A percentile compares a stretch with the other conserved stretches of the same genome.
These are phyloP conservation scores for Solanum microdontum DNA, from an alignment of 257 asterid species.

Conservation along the genomic window DNA sequence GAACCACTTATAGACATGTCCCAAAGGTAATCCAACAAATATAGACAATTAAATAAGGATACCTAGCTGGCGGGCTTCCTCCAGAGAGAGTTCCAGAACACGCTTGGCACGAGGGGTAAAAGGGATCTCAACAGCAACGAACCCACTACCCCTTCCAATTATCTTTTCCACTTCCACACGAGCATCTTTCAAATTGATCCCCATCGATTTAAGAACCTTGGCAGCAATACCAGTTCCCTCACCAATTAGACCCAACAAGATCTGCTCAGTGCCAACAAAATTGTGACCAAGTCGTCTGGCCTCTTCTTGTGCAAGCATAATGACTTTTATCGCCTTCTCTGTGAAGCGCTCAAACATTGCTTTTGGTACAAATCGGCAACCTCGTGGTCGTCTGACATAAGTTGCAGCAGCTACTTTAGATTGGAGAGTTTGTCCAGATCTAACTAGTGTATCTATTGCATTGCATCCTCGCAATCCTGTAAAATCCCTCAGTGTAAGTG, in stretches of 20 bases:
- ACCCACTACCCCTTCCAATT: constrained; percentile 96
- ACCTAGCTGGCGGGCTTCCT: constrained; percentile 99
- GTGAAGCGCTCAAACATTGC: constrained; percentile 99
- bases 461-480: constrained; percentile 68
- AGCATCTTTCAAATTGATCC: constrained; percentile 91
- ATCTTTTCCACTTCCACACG: constrained; percentile 98
- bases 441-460: constrained; percentile 47
- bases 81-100: constrained; percentile 86
- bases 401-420: constrained; percentile 53
- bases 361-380: constrained; percentile 40
- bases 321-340: constrained; percentile 89
- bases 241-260: constrained; percentile 85
- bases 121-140: constrained; percentile 97
- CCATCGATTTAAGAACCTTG: constrained; percentile 94
- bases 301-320: constrained; percentile 99
- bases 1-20: neutral
- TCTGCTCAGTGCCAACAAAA: constrained; percentile 96
- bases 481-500: constrained; percentile 36
- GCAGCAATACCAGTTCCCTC: constrained; percentile 99
- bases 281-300: constrained; percentile 96
- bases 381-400: constrained; percentile 32
- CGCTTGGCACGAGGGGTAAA: constrained; percentile 99
- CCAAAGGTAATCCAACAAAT: neutral
- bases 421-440: constrained; percentile 40
- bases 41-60: constrained; percentile 3